Conservation (phyloP, 1,284 basidiomycete species). For the Irpex sp. region DNA sequence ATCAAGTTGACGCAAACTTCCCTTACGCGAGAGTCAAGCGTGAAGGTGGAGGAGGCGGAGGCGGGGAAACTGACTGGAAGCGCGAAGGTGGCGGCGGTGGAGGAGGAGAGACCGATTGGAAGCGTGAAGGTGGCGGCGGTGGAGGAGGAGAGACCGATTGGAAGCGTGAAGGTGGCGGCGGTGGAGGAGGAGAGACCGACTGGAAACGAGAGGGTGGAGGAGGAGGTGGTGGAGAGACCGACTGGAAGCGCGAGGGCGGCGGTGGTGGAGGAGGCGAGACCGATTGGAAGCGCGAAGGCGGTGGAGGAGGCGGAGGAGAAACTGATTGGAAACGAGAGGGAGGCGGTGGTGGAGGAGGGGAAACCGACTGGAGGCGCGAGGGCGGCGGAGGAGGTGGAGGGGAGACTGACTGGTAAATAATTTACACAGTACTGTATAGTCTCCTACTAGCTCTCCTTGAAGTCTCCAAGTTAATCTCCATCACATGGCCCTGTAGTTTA, state of each 20-base stretch:
- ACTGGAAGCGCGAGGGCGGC: not conserved
- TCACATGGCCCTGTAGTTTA: no score
- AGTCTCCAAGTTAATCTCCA: no score
- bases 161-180: not conserved
- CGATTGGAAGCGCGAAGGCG: not conserved
- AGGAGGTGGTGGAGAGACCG: not conserved
- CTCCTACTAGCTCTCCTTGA: no score
- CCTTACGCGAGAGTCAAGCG: not conserved
- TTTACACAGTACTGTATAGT: no score
- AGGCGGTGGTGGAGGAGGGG: no score
- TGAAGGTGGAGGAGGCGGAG: not conserved
- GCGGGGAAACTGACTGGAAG: not conserved
- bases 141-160: not conserved
- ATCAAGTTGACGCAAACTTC: no score
- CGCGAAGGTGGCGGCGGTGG: not conserved
- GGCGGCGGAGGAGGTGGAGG: no score
- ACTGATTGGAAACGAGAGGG: no score
- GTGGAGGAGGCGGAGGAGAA: not conserved
- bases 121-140: not conserved
- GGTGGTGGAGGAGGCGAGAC: not conserved
- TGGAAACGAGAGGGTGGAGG: not conserved
- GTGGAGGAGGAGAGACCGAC: not conserved
- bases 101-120: not conserved
- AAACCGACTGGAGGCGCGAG: no score
- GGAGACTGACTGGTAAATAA: no score